Evolutionary conservation across 2,329 filamentous ascomycete genomes (phyloP), one percentile per base, ranked within the genome.

Genomic region (Aspergillus carbonarius): DNA sequence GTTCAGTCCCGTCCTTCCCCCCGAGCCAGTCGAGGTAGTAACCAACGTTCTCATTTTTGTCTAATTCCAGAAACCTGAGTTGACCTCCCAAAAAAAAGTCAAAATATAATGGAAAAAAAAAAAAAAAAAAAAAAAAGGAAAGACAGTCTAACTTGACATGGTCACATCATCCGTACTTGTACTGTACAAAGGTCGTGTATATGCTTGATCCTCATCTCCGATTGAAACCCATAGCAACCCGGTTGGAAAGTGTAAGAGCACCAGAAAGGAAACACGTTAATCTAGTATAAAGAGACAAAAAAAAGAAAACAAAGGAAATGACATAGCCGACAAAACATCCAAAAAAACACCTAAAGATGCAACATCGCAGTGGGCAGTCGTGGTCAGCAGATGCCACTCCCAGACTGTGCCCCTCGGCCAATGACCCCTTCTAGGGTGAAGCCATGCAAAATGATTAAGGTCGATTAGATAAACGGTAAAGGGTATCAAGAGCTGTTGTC

Each of bases 401-500:
- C 48, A 23, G 40, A 50, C 50, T 25, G 46, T 55, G 52, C 53
- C 44, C 34, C 54, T 18, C 52, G 49, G 32, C 37, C 30, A 25
- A 30, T 40, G 54, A 49, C 35, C 54, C 49, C 40, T 51, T 49
- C 30, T 32, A 59, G 49, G 32, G 56, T 34, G 56, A 55, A 50
- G 52, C 54, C 52, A 60, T 60, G 55, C 57, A 60, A 58, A 56
- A 53, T 58, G 47, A 55, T 42, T 50, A 59, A 62, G 54, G 23
- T 54, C 34, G 59, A 62, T 60, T 57, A 63, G 54, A 59, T 62
- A 60, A 60, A 64, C 34, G 57, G 51, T 60, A 58, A 63, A 68
- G 70, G 70, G 70, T 73, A 73, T 73, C 70, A 70, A 70, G 62
- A 67, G 63, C 58, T 61, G 57, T 60, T 58, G 55, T 54, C 51